phyloP scores from a whole-genome alignment of 2,329 filamentous ascomycete species.

The Aquanectria penicillioides region DNA sequence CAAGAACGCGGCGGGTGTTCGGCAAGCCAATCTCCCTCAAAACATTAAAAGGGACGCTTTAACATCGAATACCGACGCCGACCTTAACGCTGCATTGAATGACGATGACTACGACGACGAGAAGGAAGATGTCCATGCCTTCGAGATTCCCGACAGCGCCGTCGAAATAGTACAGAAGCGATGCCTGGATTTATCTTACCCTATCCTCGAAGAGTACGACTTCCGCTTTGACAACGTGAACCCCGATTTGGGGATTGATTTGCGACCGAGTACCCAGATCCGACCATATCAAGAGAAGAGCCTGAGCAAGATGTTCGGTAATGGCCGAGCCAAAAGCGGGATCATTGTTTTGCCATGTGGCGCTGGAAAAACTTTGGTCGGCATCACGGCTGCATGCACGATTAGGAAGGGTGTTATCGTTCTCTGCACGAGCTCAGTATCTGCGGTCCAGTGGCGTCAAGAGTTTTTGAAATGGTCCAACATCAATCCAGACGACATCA shows the following conservation, averaged over 20 bases:
- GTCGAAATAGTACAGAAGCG: conserved; percentile 85
- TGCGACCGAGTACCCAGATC: conserved; percentile 84
- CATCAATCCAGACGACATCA: conserved; percentile 84
- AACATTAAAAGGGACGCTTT: neutral
- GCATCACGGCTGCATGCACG: conserved; percentile 92
- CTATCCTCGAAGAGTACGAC: conserved; percentile 91
- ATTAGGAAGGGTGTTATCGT: conserved; percentile 94
- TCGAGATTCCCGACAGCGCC: conserved; percentile 78
- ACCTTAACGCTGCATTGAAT: neutral
- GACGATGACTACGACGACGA: conserved; percentile 84
- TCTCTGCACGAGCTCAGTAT: conserved; percentile 93
- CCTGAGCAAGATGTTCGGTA: conserved; percentile 97
- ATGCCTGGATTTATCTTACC: conserved; percentile 81
- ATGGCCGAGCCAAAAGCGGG: conserved; percentile 90
- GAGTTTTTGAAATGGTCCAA: conserved; percentile 98
- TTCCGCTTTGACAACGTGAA: conserved; percentile 87
- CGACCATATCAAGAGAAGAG: conserved; percentile 94
- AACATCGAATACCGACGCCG: neutral
- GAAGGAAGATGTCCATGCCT: conserved; percentile 80
- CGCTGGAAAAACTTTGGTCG: conserved; percentile 94
- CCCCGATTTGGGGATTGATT: conserved; percentile 85
- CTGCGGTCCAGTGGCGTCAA: conserved; percentile 89
- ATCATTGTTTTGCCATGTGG: conserved; percentile 95
- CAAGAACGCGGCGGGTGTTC: conserved; percentile 84
- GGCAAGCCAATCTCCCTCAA: conserved; percentile 62